These are phyloP conservation scores for Penicillium decumbens DNA, from an alignment of 2,329 filamentous ascomycete genomes.

Conservation along the genomic window DNA sequence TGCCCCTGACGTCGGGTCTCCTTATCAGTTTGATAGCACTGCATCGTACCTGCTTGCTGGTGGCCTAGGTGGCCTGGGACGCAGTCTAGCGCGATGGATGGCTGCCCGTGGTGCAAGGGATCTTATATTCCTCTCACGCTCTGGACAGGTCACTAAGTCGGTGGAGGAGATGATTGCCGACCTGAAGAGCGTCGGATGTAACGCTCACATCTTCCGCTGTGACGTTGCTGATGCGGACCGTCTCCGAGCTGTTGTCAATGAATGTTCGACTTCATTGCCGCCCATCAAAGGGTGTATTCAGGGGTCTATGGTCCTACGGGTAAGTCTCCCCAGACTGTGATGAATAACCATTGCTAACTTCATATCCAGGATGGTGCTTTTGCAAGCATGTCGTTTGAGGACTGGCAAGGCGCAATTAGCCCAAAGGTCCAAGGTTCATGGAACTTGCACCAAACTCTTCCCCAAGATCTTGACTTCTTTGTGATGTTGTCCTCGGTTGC, in stretches of 20 bases:
- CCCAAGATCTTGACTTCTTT: conserved; percentile 40
- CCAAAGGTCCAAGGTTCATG: conserved; percentile 42
- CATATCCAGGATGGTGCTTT: conserved; percentile 15
- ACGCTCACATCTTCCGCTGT: conserved; percentile 13
- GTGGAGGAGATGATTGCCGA: conserved; percentile 10
- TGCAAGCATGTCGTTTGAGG: conserved; percentile 33
- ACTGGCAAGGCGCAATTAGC: conserved; percentile 36
- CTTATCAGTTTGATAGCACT: conserved; percentile 11
- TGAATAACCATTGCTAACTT: background rate
- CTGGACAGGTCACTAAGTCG: conserved; percentile 6
- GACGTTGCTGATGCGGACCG: conserved; percentile 12
- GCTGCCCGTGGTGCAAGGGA: conserved; percentile 16
- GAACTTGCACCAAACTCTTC: conserved; percentile 33
- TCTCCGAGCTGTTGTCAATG: conserved; percentile 4
- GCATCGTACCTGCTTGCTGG: conserved; percentile 23
- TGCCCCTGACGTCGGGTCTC: background rate
- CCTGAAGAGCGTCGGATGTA: conserved; percentile 12
- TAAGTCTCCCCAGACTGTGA: background rate
- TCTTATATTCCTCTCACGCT: conserved; percentile 21
- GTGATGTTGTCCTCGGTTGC: conserved; percentile 41
- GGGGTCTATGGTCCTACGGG: conserved; percentile 21
- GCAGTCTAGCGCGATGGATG: conserved; percentile 23
- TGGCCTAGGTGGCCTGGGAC: conserved; percentile 22
- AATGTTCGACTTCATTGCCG: conserved; percentile 6
- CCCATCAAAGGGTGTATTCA: conserved; percentile 26